Evolutionary conservation across 495 filamentous ascomycete species (phyloP).

Genomic region (Viridothelium virens): DNA sequence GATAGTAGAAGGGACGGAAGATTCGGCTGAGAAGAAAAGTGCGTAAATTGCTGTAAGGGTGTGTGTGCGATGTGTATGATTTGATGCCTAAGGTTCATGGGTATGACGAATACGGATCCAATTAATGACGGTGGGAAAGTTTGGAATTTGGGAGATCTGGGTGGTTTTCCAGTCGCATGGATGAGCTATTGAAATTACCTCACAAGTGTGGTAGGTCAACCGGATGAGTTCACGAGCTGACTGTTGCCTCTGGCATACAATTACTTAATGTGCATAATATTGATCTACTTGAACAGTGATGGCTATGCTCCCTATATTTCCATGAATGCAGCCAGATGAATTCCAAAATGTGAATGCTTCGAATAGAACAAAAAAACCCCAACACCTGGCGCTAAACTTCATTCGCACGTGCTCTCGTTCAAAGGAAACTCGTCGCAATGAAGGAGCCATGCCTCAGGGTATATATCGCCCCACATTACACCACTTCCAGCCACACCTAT

Average conservation of each 20-base stretch:
- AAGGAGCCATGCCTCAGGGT: background rate
- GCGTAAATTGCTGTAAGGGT: no score
- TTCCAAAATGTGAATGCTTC: background rate
- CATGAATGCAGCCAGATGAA: background rate
- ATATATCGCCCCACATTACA: background rate
- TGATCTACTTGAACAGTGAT: background rate
- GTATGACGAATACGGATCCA: no score
- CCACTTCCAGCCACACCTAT: background rate
- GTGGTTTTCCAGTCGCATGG: no score
- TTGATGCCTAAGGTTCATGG: no score
- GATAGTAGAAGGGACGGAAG: background rate
- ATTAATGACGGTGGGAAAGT: no score
- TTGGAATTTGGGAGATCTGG: no score
- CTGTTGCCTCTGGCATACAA: background rate
- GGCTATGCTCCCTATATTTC: constrained; percentile 2
- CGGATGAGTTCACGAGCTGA: no score
- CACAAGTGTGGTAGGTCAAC: no score
- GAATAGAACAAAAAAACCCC: background rate
- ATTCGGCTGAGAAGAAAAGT: background rate
- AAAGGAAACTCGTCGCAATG: background rate
- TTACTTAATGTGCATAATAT: background rate
- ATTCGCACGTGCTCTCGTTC: background rate
- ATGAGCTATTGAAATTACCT: no score
- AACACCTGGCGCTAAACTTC: constrained; percentile 10
- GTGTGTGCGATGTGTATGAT: no score